A percentile compares a stretch with the other conserved stretches of the same genome.
phyloP scores from a whole-genome alignment of 768 basidiomycete species.

The Calocera cornea region DNA sequence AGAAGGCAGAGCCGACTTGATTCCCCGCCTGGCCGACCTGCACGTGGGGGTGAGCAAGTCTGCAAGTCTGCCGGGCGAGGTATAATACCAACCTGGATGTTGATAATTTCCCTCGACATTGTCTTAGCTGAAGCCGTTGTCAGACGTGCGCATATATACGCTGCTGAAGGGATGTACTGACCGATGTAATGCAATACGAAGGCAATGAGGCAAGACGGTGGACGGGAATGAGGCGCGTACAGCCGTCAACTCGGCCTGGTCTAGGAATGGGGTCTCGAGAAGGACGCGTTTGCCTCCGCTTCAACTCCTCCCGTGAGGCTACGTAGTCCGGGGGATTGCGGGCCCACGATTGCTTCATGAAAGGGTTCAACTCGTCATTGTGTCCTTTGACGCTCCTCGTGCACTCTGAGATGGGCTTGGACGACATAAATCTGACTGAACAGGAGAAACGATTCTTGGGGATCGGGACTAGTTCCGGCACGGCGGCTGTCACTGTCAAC shows the following conservation, averaged over 20 bases:
- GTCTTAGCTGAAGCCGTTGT: neutral
- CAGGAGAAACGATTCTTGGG: neutral
- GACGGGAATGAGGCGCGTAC: neutral
- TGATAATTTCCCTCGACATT: conserved; percentile 57
- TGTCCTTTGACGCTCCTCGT: neutral
- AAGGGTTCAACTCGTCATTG: neutral
- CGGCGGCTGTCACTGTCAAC: neutral
- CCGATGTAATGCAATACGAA: neutral
- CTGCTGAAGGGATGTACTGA: neutral
- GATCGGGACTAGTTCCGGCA: neutral
- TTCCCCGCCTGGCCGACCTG: conserved; percentile 58
- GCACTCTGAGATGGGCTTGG: neutral
- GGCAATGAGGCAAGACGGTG: neutral
- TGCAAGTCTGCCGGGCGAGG: conserved; percentile 1
- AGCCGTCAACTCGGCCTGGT: neutral
- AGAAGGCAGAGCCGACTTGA: conserved; percentile 60
- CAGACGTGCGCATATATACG: neutral
- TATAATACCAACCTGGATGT: conserved; percentile 45
- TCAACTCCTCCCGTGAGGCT: neutral
- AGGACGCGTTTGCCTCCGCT: neutral
- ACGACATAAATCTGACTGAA: neutral
- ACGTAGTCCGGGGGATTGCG: neutral
- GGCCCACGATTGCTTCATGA: neutral
- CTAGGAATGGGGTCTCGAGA: neutral
- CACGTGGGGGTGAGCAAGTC: neutral